A percentile compares a stretch with the other conserved stretches of the same genome.
Evolutionary conservation across 140 eudicot genomes (phyloP).

Genomic region (Ambrosia hybrid): DNA sequence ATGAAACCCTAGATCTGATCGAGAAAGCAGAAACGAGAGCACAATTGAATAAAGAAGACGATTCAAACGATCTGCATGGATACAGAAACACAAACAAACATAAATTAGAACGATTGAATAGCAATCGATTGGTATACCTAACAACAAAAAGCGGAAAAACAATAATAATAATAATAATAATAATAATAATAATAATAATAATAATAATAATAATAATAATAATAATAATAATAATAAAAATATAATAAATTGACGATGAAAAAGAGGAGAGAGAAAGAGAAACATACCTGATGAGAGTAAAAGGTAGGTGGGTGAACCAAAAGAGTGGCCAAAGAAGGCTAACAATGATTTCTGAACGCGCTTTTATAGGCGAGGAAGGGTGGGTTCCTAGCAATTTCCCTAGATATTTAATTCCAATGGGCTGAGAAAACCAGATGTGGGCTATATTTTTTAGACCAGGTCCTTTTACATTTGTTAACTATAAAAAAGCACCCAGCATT

Average conservation of each 20-base stretch:
- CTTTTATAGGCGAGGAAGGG: slow-evolving; percentile 45
- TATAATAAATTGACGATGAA: background rate
- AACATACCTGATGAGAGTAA: slow-evolving; percentile 26
- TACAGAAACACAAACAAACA: background rate
- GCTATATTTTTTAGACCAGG: background rate
- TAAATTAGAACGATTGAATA: background rate
- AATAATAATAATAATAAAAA: no score
- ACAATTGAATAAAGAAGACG: background rate
- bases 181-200: no score
- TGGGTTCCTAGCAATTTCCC: slow-evolving; percentile 6
- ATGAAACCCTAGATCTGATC: background rate
- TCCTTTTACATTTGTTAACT: background rate
- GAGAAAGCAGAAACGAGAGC: no score
- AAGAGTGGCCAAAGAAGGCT: slow-evolving; percentile 47
- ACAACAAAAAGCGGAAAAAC: background rate
- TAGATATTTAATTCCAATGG: slow-evolving; percentile 5
- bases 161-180: no score
- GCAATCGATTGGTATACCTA: background rate
- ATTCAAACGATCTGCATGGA: slow-evolving; percentile 22
- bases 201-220: no score
- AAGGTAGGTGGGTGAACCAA: slow-evolving; percentile 22
- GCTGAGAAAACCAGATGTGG: background rate
- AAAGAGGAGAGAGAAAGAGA: slow-evolving; percentile 20
- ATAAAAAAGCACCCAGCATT: background rate
- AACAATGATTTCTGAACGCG: background rate